These are phyloP conservation scores for Xylaria intraflava DNA, from an alignment of 495 filamentous ascomycete genomes.

Conservation along the genomic window DNA sequence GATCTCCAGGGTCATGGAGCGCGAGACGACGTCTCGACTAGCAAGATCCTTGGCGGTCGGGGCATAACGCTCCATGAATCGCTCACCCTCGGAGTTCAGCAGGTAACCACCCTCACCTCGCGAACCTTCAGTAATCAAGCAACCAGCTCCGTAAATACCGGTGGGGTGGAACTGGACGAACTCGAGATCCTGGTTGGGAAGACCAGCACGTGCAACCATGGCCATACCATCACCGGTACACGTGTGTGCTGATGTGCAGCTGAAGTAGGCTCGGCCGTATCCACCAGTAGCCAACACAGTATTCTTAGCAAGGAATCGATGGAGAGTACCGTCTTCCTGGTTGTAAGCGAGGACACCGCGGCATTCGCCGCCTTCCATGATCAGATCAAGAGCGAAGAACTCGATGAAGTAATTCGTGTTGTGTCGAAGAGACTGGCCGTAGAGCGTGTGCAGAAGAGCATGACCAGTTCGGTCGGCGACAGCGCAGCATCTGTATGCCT, in stretches of 20 bases:
- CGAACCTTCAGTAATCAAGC: slow-evolving; percentile 95
- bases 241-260: slow-evolving; percentile 94
- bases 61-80: slow-evolving; percentile 98
- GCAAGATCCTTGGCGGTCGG: slow-evolving; percentile 96
- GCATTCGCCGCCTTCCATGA: slow-evolving; percentile 96
- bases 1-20: slow-evolving; percentile 97
- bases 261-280: slow-evolving; percentile 96
- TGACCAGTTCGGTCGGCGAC: slow-evolving; percentile 94
- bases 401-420: slow-evolving; percentile 99
- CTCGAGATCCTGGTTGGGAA: slow-evolving; percentile 98
- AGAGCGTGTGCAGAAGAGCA: slow-evolving; percentile 93
- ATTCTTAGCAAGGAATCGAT: slow-evolving; percentile 91
- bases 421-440: slow-evolving; percentile 92
- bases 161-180: slow-evolving; percentile 99
- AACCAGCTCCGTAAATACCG: slow-evolving; percentile 97
- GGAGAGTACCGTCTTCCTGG: slow-evolving; percentile 95
- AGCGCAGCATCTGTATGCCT: slow-evolving; percentile 93
- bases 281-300: slow-evolving; percentile 94
- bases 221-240: slow-evolving; percentile 98
- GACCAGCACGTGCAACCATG: slow-evolving; percentile 94
- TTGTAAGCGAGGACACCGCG: slow-evolving; percentile 95
- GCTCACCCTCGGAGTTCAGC: slow-evolving; percentile 92
- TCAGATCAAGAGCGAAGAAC: slow-evolving; percentile 91
- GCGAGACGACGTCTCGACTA: slow-evolving; percentile 85
- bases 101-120: slow-evolving; percentile 98